phyloP scores from a whole-genome alignment of 106 monocot species.

The Allium sativum region DNA sequence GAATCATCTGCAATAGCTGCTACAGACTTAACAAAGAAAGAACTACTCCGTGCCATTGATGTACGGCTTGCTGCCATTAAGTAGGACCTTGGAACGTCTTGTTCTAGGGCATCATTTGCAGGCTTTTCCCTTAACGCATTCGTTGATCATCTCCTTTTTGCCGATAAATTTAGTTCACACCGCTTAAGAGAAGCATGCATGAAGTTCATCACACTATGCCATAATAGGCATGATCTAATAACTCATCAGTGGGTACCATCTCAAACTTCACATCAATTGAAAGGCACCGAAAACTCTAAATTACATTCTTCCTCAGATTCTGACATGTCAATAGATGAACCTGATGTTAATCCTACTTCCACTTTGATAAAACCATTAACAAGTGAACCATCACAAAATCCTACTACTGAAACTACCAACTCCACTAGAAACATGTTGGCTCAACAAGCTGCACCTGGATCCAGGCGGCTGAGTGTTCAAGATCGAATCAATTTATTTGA shows the following conservation, averaged over 20 bases:
- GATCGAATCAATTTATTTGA: constrained; percentile 95
- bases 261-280: constrained; percentile 14
- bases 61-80: constrained; percentile 63
- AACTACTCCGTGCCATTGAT: constrained; percentile 88
- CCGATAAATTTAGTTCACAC: constrained; percentile 68
- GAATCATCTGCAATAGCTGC: constrained; percentile 26
- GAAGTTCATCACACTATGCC: constrained; percentile 67
- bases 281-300: constrained; percentile 40
- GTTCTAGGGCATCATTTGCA: constrained; percentile 75
- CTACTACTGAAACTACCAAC: constrained; percentile 11
- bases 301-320: constrained; percentile 63
- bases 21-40: constrained; percentile 81
- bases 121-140: constrained; percentile 69
- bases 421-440: constrained; percentile 8
- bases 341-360: constrained; percentile 13
- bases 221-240: constrained; percentile 52
- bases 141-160: constrained; percentile 68
- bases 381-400: constrained; percentile 4
- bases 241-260: constrained; percentile 10
- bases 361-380: constrained; percentile 2
- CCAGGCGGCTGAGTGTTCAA: constrained; percentile 79
- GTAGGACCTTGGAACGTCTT: constrained; percentile 70
- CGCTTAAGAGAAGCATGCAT: constrained; percentile 86
- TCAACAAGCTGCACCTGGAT: constrained; percentile 19
- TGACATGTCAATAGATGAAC: constrained; percentile 96